phyloP scores from a whole-genome alignment of 768 basidiomycete genomes.

The Lactifluus hygrophoroides region DNA sequence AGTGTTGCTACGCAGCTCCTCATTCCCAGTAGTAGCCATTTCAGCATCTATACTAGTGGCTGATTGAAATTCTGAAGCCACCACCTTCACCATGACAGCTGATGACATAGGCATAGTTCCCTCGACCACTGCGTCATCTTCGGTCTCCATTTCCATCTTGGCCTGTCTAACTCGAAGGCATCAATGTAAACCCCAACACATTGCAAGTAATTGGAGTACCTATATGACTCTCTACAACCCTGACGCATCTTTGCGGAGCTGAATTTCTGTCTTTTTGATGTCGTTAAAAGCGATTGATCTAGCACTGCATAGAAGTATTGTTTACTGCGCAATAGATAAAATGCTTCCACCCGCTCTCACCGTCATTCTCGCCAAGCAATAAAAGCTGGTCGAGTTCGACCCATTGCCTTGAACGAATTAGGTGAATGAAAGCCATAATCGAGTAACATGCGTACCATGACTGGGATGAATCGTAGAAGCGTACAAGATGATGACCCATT shows the following conservation, averaged over 20 bases:
- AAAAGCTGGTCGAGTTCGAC: conserved; percentile 47
- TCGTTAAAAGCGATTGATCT: conserved; percentile 54
- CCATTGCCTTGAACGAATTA: conserved; percentile 45
- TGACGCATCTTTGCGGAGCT: conserved; percentile 42
- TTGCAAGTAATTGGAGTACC: conserved; percentile 28
- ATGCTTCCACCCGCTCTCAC: conserved; percentile 34
- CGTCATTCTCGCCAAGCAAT: conserved; percentile 57
- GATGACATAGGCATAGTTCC: neutral
- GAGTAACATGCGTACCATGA: conserved; percentile 43
- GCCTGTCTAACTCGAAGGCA: neutral
- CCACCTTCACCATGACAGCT: neutral
- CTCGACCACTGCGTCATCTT: conserved; percentile 8
- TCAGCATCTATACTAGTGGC: neutral
- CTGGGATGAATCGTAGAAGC: conserved; percentile 63
- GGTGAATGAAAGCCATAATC: neutral
- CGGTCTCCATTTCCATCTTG: conserved; percentile 18
- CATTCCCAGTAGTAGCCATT: neutral
- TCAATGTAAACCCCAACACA: neutral
- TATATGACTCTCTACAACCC: conserved; percentile 53
- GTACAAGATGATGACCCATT: conserved; percentile 54
- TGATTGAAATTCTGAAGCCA: neutral
- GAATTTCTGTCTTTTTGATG: conserved; percentile 50
- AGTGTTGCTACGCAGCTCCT: neutral
- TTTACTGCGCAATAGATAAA: neutral
- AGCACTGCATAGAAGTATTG: conserved; percentile 37